Base-by-base conservation (phyloP, 768 basidiomycete species). In the Amanita pseudoporphyria region DNA sequence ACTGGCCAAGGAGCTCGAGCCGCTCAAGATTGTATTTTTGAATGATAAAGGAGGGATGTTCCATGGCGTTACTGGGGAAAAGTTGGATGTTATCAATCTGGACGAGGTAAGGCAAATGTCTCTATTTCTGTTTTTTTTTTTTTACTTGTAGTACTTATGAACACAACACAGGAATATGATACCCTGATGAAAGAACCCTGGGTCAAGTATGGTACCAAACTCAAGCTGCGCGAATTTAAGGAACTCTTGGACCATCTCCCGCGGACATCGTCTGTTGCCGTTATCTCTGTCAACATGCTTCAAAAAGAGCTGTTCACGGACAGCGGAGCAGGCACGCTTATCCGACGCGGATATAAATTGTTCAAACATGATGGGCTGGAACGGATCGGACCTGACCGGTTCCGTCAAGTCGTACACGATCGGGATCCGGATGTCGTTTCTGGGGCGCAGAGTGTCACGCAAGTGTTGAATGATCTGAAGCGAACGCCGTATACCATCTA, bases 281-380 rank as follows among this genome's bases (percentile, higher is more conserved):
- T 99, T 68, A 99, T 99, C 68, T 90, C 89, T 44, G 82, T 92
- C 45, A 76, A 88, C 54, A 81, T 82, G 58, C 78, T 99, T 33
- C 96, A 99, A 67, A 94, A 93, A 67, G 96, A 99, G 68, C 84
- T 98, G 40, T 99, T 99, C 72, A 99, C 96, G 43, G 96, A 99
- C 63, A 89, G 81, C 45, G 96, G 96, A 43, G 96, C 96, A 7
- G 96, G 96, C 16, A 98, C 96, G 0, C 87, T 99, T 60, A 94
- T 99, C 61, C 90, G 96, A 53, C 83, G 96, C 31, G 96, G 96
- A 12, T 96, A 98, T 79, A 97, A 93, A 68, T 84, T 99, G 46
- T 89, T 93, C 81, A 93, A 87, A 68, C 85, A 96, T 59, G 68
- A 71, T 51, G 79, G 76, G 52, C 75, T 97, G 58, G 87, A 91